phyloP scores from a whole-genome alignment of 257 asterid genomes.

The Lycium barbarum region DNA sequence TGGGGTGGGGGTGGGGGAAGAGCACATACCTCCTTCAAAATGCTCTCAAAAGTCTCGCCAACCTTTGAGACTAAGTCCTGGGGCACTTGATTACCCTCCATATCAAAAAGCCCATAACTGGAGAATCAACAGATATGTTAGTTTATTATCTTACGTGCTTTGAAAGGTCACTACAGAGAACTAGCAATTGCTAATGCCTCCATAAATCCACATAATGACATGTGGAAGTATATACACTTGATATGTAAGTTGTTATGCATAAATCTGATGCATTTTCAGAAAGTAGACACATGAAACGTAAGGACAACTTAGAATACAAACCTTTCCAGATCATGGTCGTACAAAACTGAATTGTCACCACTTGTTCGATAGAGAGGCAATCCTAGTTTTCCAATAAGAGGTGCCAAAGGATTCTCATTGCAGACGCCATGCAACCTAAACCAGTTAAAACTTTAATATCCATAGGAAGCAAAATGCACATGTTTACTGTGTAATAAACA shows the following conservation, averaged over 20 bases:
- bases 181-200: background rate
- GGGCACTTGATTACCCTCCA: conserved; percentile 91
- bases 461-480: conserved; percentile 21
- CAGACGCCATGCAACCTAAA: conserved; percentile 95
- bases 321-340: conserved; percentile 99
- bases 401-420: conserved; percentile 93
- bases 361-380: conserved; percentile 96
- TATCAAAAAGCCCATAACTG: conserved; percentile 95
- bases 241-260: background rate
- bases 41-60: conserved; percentile 84
- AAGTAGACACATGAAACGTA: conserved; percentile 15
- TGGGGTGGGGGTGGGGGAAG: no score
- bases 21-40: conserved; percentile 77
- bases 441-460: background rate
- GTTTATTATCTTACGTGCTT: background rate
- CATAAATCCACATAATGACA: background rate
- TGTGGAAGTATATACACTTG: background rate
- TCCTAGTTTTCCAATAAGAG: conserved; percentile 88
- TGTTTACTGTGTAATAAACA: conserved; percentile 17
- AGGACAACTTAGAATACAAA: conserved; percentile 34
- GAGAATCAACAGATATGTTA: conserved; percentile 17
- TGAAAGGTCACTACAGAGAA: background rate
- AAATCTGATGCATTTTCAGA: background rate
- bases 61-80: conserved; percentile 85
- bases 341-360: conserved; percentile 94